Conservation (phyloP, 495 filamentous ascomycete genomes). For the Aspergillus baeticus region DNA sequence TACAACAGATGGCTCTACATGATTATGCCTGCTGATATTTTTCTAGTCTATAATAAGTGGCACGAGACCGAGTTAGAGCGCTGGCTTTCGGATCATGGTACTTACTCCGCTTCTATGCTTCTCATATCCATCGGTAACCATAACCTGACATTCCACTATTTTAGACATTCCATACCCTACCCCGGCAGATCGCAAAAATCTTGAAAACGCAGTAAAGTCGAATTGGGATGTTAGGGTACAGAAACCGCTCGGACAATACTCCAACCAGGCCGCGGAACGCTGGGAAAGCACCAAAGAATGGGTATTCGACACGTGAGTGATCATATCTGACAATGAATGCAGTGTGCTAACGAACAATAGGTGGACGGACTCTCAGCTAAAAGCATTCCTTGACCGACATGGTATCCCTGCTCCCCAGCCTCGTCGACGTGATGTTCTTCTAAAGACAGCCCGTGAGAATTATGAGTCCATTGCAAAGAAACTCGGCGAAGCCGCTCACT, state of each 20-base stretch:
- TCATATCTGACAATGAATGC: neutral
- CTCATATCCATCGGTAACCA: neutral
- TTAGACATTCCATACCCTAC: conserved; percentile 79
- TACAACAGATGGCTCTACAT: neutral
- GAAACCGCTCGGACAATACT: conserved; percentile 70
- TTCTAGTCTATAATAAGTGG: conserved; percentile 94
- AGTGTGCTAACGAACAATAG: conserved; percentile 39
- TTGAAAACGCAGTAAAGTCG: conserved; percentile 78
- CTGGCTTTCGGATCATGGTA: conserved; percentile 87
- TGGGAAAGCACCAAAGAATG: conserved; percentile 77
- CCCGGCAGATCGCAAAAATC: conserved; percentile 81
- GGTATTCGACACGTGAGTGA: conserved; percentile 86
- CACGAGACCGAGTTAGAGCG: conserved; percentile 96
- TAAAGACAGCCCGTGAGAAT: conserved; percentile 74
- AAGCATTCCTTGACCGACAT: conserved; percentile 88
- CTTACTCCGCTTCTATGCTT: neutral
- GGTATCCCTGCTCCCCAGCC: conserved; percentile 79
- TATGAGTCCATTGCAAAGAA: conserved; percentile 84
- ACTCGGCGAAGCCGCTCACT: conserved; percentile 72
- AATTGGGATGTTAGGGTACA: conserved; percentile 79
- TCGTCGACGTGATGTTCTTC: conserved; percentile 76
- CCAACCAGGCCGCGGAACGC: conserved; percentile 68
- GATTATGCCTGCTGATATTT: neutral
- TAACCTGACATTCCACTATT: conserved; percentile 12
- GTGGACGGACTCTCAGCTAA: conserved; percentile 83